Evolutionary conservation across 306 rosid species (phyloP).

Genomic region (Cicer bijugum): DNA sequence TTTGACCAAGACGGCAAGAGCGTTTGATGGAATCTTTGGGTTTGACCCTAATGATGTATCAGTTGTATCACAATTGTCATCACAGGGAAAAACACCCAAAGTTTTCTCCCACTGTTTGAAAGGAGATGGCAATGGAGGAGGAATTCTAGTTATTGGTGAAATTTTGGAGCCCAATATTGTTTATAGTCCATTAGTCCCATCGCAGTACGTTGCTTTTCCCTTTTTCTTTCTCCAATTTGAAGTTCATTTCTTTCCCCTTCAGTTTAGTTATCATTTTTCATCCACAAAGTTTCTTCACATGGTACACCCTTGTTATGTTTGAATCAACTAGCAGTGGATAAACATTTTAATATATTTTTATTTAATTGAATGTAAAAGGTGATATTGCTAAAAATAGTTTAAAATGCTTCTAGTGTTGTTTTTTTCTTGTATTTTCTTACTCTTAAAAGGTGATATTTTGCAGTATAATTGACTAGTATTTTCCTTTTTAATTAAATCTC

Average conservation of each 20-base stretch:
- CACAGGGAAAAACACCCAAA: conserved; percentile 74
- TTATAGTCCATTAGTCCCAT: conserved; percentile 89
- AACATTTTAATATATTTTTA: background rate
- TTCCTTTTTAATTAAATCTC: conserved; percentile 39
- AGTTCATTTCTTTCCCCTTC: background rate
- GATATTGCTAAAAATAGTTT: background rate
- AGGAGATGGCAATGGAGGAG: conserved; percentile 92
- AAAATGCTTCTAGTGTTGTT: conserved; percentile 34
- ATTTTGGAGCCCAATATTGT: conserved; percentile 87
- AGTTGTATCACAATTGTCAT: conserved; percentile 80
- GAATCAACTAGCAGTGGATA: conserved; percentile 12
- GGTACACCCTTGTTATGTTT: conserved; percentile 18
- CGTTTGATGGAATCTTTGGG: conserved; percentile 48
- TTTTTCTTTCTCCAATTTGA: background rate
- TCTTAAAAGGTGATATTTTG: conserved; percentile 32
- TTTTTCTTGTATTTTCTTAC: background rate
- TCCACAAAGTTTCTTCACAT: background rate
- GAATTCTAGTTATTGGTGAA: conserved; percentile 94
- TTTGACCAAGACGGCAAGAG: conserved; percentile 80
- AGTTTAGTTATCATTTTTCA: too few relatives aligned
- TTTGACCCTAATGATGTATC: conserved; percentile 80
- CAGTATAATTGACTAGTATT: conserved; percentile 37
- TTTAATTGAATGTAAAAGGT: conserved; percentile 24
- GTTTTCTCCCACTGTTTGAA: conserved; percentile 89
- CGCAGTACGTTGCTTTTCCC: conserved; percentile 10